These are phyloP conservation scores for Chrysosporium queenslandicum DNA, from an alignment of 2,329 filamentous ascomycete genomes.

Conservation along the genomic window DNA sequence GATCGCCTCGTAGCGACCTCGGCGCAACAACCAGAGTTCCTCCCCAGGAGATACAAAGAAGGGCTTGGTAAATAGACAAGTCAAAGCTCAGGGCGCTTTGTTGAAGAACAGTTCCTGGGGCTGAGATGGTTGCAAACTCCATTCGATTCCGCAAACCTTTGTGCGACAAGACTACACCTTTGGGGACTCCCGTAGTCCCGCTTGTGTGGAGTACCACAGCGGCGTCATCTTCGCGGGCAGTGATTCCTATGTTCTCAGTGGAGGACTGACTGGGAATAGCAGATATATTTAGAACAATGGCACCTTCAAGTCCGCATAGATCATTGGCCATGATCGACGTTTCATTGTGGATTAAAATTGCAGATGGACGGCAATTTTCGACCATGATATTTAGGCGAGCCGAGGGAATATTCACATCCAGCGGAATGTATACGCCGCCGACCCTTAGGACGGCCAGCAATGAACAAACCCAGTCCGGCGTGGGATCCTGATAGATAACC, in stretches of 20 bases:
- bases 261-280: slow-evolving; percentile 6
- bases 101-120: slow-evolving; percentile 13
- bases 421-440: slow-evolving; percentile 28
- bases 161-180: slow-evolving; percentile 66
- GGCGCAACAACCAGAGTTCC: slow-evolving; percentile 18
- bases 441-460: slow-evolving; percentile 27
- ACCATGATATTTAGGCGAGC: slow-evolving; percentile 28
- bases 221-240: slow-evolving; percentile 18
- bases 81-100: slow-evolving; percentile 18
- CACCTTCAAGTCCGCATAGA: background rate
- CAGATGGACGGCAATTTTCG: slow-evolving; percentile 22
- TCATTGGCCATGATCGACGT: slow-evolving; percentile 18
- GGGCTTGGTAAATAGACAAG: slow-evolving; percentile 18
- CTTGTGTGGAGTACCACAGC: slow-evolving; percentile 52
- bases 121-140: slow-evolving; percentile 13
- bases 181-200: slow-evolving; percentile 55
- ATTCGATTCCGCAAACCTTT: slow-evolving; percentile 20
- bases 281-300: slow-evolving; percentile 28
- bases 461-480: slow-evolving; percentile 23
- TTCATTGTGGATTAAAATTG: slow-evolving; percentile 24
- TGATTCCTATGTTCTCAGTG: slow-evolving; percentile 18
- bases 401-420: slow-evolving; percentile 24
- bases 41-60: slow-evolving; percentile 15
- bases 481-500: slow-evolving; percentile 35
- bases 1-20: slow-evolving; percentile 17